A percentile compares a stretch with the other conserved stretches of the same genome.
Conservation (phyloP, 2,329 filamentous ascomycete genomes). For the Diplodia mutila region DNA sequence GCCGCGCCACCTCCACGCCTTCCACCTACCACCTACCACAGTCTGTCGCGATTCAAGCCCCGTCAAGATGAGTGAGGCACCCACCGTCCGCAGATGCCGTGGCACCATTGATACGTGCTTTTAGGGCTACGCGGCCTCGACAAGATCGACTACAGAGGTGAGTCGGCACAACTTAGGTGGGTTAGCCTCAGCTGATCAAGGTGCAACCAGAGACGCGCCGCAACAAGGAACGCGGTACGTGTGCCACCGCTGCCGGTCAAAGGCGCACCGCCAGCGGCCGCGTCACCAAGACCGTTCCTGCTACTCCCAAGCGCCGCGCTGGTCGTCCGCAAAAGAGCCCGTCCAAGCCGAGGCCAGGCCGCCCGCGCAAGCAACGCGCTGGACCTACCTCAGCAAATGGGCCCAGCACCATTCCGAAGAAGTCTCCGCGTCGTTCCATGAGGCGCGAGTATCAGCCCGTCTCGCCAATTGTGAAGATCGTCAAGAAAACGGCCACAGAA, state of each 20-base stretch:
- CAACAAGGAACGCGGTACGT: not conserved
- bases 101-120: not conserved
- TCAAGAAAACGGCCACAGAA: not conserved
- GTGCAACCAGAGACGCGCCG: not conserved
- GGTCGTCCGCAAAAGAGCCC: not conserved
- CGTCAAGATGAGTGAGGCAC: conserved; percentile 12
- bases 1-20: not conserved
- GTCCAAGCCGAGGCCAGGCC: not conserved
- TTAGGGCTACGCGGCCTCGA: conserved; percentile 2
- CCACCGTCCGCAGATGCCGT: not conserved
- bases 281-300: not conserved
- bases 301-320: not conserved
- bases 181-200: not conserved
- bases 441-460: conserved; percentile 4
- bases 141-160: conserved; percentile 11
- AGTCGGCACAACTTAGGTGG: not conserved
- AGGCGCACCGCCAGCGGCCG: conserved; percentile 1
- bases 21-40: not conserved
- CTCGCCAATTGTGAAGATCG: conserved; percentile 1
- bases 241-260: not conserved
- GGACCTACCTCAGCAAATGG: not conserved
- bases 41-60: not conserved
- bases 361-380: not conserved
- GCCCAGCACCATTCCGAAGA: not conserved
- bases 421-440: not conserved